These are phyloP conservation scores for Phytophthora hybrid DNA, from an alignment of 352 stramenopile species.

Conservation along the genomic window DNA sequence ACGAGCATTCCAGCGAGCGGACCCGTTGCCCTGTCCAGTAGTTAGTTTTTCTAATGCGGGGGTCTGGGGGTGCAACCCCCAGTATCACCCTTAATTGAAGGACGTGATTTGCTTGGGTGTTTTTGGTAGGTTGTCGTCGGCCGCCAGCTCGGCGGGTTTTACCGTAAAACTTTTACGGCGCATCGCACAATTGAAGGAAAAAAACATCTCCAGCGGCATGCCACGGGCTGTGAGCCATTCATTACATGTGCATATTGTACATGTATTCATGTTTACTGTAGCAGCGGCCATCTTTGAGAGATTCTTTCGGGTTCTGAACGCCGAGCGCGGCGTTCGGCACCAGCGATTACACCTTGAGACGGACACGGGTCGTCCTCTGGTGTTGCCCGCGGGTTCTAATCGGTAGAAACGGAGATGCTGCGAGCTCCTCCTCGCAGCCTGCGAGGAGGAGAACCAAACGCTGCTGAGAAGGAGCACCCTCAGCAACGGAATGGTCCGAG, in stretches of 20 bases:
- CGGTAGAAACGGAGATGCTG: neutral
- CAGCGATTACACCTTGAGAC: constrained; percentile 3
- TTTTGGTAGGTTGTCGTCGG: too few relatives aligned
- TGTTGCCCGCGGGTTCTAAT: neutral
- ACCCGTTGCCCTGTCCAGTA: too few relatives aligned
- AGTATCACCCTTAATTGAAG: too few relatives aligned
- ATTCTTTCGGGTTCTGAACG: too few relatives aligned
- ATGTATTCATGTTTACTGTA: too few relatives aligned
- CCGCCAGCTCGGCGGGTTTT: too few relatives aligned
- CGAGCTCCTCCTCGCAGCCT: neutral
- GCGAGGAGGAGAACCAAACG: neutral
- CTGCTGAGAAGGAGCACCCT: constrained; percentile 23
- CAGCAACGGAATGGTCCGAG: constrained; percentile 22
- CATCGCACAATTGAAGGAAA: constrained; percentile 5
- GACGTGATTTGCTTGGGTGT: too few relatives aligned
- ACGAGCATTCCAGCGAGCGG: too few relatives aligned
- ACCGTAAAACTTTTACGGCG: neutral
- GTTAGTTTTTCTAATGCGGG: too few relatives aligned
- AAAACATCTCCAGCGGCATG: neutral
- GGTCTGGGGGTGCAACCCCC: too few relatives aligned
- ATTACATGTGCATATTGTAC: too few relatives aligned
- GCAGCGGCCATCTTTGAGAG: too few relatives aligned
- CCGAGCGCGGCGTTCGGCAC: neutral
- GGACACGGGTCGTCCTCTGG: neutral
- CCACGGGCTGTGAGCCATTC: neutral